A percentile compares a stretch with the other conserved stretches of the same genome.
Evolutionary conservation across 139 green algal genomes (phyloP).

Genomic region (Volvox africanus): DNA sequence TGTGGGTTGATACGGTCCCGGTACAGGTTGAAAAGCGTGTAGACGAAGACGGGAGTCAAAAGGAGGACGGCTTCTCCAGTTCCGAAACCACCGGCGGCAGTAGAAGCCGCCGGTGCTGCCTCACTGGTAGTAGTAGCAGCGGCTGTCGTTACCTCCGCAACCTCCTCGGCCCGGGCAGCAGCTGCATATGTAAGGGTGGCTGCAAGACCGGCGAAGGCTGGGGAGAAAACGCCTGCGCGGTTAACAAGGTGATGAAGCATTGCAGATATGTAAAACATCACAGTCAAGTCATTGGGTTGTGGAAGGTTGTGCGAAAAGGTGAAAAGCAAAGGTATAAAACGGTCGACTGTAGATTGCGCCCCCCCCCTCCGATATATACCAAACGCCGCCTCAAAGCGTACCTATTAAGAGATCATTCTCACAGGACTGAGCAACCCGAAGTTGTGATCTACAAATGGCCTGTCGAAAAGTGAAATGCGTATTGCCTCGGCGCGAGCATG

Average conservation of each 20-base stretch:
- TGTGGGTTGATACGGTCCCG: slow-evolving; percentile 18
- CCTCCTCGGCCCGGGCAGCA: background rate
- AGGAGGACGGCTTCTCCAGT: slow-evolving; percentile 10
- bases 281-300: too few relatives aligned
- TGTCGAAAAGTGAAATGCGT: background rate
- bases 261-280: too few relatives aligned
- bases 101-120: background rate
- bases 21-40: slow-evolving; percentile 36
- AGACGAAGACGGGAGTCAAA: slow-evolving; percentile 4
- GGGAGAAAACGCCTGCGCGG: background rate
- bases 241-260: too few relatives aligned
- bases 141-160: background rate
- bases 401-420: background rate
- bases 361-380: too few relatives aligned
- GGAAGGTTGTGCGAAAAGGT: too few relatives aligned
- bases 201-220: background rate
- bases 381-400: background rate
- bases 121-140: background rate
- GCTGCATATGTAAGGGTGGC: background rate
- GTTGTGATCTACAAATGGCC: background rate
- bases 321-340: too few relatives aligned
- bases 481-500: too few relatives aligned
- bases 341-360: too few relatives aligned
- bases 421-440: too few relatives aligned
- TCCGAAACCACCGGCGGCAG: background rate